These are phyloP conservation scores for Penicillium mononematosum DNA, from an alignment of 495 filamentous ascomycete species.

Conservation along the genomic window DNA sequence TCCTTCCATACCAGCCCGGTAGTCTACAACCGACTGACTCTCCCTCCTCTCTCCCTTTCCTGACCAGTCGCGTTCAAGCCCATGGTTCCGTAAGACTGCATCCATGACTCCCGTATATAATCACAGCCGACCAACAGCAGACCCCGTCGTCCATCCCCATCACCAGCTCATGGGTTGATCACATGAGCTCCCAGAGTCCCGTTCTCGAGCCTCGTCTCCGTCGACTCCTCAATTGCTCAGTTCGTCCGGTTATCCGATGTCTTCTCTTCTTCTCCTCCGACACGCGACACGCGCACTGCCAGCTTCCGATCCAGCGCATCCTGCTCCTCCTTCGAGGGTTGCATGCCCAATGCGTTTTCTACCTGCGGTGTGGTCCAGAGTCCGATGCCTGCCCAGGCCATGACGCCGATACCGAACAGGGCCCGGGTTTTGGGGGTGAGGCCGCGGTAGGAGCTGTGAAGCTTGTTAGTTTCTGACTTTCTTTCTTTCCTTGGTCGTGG, in stretches of 20 bases:
- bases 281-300: constrained; percentile 48
- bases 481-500: background rate
- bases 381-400: constrained; percentile 63
- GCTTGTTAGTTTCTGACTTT: constrained; percentile 12
- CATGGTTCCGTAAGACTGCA: constrained; percentile 1
- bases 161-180: background rate
- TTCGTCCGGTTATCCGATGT: constrained; percentile 4
- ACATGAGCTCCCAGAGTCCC: background rate
- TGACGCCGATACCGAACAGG: constrained; percentile 61
- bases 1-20: constrained; percentile 4
- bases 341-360: constrained; percentile 61
- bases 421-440: constrained; percentile 62
- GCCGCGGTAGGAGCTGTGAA: constrained; percentile 55
- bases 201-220: background rate
- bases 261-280: constrained; percentile 28
- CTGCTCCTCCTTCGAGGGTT: constrained; percentile 60
- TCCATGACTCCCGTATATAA: background rate
- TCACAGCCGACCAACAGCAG: background rate
- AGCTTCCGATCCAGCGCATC: constrained; percentile 50
- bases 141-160: background rate
- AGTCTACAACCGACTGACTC: background rate
- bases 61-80: constrained; percentile 6
- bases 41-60: background rate
- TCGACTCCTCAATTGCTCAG: constrained; percentile 11
- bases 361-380: constrained; percentile 58